A percentile compares a stretch with the other conserved stretches of the same genome.
Evolutionary conservation across 257 asterid species (phyloP).

Genomic region (Forsythia suspensa): DNA sequence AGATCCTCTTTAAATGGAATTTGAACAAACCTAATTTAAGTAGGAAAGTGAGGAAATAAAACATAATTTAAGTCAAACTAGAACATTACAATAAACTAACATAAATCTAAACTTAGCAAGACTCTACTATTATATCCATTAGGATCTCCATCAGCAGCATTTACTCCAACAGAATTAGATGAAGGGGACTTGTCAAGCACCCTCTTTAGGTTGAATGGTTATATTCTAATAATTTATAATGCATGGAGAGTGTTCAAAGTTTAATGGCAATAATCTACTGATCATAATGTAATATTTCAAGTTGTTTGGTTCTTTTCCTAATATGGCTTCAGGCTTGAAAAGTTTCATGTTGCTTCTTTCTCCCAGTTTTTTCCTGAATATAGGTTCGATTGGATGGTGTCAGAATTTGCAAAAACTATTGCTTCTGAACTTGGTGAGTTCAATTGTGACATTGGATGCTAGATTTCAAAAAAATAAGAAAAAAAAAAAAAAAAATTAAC

Average conservation of each 20-base stretch:
- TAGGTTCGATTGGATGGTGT: conserved; percentile 84
- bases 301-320: background rate
- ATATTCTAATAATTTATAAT: background rate
- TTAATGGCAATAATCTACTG: background rate
- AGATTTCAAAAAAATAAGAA: background rate
- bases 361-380: conserved; percentile 80
- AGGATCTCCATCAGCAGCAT: too few relatives aligned
- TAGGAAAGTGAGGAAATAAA: too few relatives aligned
- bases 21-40: too few relatives aligned
- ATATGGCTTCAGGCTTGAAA: conserved; percentile 23
- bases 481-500: background rate
- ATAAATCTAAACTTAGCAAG: too few relatives aligned
- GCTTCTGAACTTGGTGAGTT: conserved; percentile 85
- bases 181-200: background rate
- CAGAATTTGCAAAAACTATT: conserved; percentile 72
- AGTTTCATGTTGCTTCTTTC: conserved; percentile 24
- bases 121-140: too few relatives aligned
- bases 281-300: conserved; percentile 1
- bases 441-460: conserved; percentile 6
- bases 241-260: background rate
- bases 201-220: background rate
- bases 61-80: too few relatives aligned
- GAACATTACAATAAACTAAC: too few relatives aligned
- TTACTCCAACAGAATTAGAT: background rate
- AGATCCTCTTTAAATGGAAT: too few relatives aligned